Evolutionary conservation across 2,329 filamentous ascomycete species (phyloP).

Genomic region (Colletotrichum acutatum): DNA sequence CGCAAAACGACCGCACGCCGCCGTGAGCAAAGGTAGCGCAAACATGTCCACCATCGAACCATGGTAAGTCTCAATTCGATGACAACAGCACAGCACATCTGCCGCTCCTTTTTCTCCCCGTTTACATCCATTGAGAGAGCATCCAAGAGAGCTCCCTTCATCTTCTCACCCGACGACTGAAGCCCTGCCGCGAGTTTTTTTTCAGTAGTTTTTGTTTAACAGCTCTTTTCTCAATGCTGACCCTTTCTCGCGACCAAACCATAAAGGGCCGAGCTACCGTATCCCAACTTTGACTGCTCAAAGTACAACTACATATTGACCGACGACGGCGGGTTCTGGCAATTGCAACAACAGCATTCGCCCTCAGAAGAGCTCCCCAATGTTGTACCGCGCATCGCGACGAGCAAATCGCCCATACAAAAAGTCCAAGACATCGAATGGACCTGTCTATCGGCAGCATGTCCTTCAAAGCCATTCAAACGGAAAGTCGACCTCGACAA

Average conservation of each 20-base stretch:
- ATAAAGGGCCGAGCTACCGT: constrained; percentile 28
- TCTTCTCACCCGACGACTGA: too few relatives aligned
- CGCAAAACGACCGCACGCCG: constrained; percentile 31
- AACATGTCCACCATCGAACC: constrained; percentile 5
- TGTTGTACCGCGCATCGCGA: constrained; percentile 29
- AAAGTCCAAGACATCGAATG: constrained; percentile 32
- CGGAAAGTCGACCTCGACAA: constrained; percentile 65
- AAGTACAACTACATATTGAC: constrained; percentile 36
- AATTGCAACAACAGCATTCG: constrained; percentile 30
- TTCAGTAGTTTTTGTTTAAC: background rate
- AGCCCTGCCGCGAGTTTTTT: background rate
- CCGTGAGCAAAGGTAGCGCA: constrained; percentile 15
- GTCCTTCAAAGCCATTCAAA: constrained; percentile 58
- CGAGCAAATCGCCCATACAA: constrained; percentile 32
- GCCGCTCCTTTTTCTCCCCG: background rate
- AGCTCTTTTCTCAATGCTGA: background rate
- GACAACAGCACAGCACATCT: background rate
- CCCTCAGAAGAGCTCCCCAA: constrained; percentile 26
- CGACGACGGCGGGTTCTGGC: constrained; percentile 36
- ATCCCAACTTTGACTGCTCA: constrained; percentile 35
- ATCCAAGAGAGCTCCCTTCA: background rate
- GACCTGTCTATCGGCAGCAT: constrained; percentile 52
- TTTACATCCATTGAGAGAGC: background rate
- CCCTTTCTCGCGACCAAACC: background rate
- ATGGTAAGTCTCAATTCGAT: constrained; percentile 1